Evolutionary conservation across 257 asterid species (phyloP), one percentile per base, ranked within the genome.

Genomic region (Fraxinus americana): DNA sequence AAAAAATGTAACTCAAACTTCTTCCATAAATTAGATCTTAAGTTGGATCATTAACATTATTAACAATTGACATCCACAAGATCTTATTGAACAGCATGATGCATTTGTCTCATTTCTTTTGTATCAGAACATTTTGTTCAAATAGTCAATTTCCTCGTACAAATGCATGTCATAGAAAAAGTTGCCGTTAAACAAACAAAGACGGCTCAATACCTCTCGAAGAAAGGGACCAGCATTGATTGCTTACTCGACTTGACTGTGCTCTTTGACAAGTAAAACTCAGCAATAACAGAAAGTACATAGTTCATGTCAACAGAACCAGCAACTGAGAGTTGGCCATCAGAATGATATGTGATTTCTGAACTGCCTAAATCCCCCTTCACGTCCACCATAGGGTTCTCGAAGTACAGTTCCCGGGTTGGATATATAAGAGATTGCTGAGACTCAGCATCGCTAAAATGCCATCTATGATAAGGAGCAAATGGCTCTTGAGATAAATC

Each of bases 191-290:
- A 54, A n/a, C 23, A 54, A 54, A 77, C 75, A 21, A 63, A 71
- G 2, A 52, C 59, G 39, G 34, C 23, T 12, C 54, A 70, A 19
- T 86, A 93, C 99, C 99, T 88, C 83, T 92, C 96, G 41, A 96
- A 96, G 85, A 84, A 92, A 16, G 99, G 99, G 79, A 96, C 98
- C 82, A 96, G 78, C 95, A 92, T 74, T 17, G 97, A 68, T 75
- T 80, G 94, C 85, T 86, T 91, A 70, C 84, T 81, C 59, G 86
- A 81, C 73, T 88, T 92, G 23, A 63, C 82, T 14, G 92, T 50
- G 80, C 67, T 81, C 81, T 82, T 90, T 41, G 86, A 71, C 25
- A 80, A 74, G 82, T 81, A 81, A 50, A 86, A 71, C 71, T 87
- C 88, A 54, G 92, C 82, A 54, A 91, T 83, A 45, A 83, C 77